Evolutionary conservation across 2,329 filamentous ascomycete species (phyloP).

Genomic region (Alternaria sp.): DNA sequence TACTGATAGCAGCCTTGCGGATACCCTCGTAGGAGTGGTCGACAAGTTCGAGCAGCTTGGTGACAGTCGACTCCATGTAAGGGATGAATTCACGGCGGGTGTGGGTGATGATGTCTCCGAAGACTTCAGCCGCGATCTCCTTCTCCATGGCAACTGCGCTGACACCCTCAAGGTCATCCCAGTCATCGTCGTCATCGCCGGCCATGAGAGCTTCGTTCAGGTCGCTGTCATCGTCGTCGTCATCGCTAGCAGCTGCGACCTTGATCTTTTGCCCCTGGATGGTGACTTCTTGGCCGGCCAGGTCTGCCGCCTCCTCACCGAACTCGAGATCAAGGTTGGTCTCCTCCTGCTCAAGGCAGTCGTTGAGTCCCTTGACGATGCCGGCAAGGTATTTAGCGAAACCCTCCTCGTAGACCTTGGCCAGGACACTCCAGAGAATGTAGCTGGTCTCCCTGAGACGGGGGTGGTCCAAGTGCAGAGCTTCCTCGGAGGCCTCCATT

Average conservation of each 20-base stretch:
- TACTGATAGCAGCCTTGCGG: conserved; percentile 88
- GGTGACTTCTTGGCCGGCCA: conserved; percentile 76
- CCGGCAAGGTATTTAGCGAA: conserved; percentile 80
- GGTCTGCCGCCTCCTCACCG: conserved; percentile 74
- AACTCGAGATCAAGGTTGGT: conserved; percentile 78
- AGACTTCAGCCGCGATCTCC: conserved; percentile 93
- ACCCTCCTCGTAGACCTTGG: conserved; percentile 88
- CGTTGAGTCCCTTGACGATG: conserved; percentile 79
- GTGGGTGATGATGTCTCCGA: conserved; percentile 90
- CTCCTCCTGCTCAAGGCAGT: conserved; percentile 88
- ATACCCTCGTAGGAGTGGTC: conserved; percentile 94
- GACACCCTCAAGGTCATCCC: conserved; percentile 82
- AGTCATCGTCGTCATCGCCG: conserved; percentile 80
- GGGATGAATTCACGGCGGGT: conserved; percentile 80
- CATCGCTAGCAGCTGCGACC: conserved; percentile 66
- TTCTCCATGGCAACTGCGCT: conserved; percentile 94
- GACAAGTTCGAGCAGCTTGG: conserved; percentile 77
- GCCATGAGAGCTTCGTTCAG: conserved; percentile 59
- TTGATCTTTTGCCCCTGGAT: conserved; percentile 86
- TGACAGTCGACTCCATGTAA: conserved; percentile 88
- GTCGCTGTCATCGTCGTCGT: conserved; percentile 71
- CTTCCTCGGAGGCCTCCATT: conserved; percentile 92
- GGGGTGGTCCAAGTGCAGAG: conserved; percentile 84
- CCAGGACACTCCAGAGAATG: conserved; percentile 93
- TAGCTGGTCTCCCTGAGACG: conserved; percentile 95